Base-by-base conservation (phyloP, 2,329 filamentous ascomycete genomes). In the Exophiala bonariae region DNA sequence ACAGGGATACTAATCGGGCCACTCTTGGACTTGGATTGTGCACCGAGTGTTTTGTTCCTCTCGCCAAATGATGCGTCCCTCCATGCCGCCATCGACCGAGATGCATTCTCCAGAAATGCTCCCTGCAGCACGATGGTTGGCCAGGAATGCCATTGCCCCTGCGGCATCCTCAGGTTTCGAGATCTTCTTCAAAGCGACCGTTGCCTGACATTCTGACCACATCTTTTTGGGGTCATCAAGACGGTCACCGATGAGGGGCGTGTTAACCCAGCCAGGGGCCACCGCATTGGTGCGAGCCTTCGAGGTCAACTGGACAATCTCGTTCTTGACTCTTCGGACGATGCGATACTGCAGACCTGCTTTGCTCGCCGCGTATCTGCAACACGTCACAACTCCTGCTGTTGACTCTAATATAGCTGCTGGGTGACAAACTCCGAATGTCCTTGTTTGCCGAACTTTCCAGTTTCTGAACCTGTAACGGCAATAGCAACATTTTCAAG, bases 51-150 rank as follows among this genome's bases (percentile, higher is more conserved):
- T 52, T 46, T 75, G 71, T 1, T 72, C 67, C 48, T 73, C 68
- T 36, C 67, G 67, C 76, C 75, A 78, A 1, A 79, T 63, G 16
- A 76, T 59, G 9, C 73, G 61, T 1, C 73, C 74, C 50, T 79
- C 75, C 71, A 76, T 76, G 0, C 74, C 74, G 8, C 73, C 75
- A 55, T 77, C 74, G 2, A 78, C 70, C 39, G 69, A 73, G 8
- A 80, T 62, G 47, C 71, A 77, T 57, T 80, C 69, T 1, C 78
- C 78, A n/a, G 72, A 72, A 32, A 80, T 75, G 54, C 80, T 75
- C 0, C 78, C 77, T 14, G 75, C 70, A 11, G 75, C 77, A 33
- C 70, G 64, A 54, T 77, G 72, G 46, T 70, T 75, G 2, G 76
- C 73, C 20, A 79, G 58, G 44, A 79, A 78, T 3, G 70, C 70